Percentiles rank a stretch among this genome's conserved stretches.
Conservation (phyloP, 2,329 filamentous ascomycete species). For the Neopestalotiopsis sp. region DNA sequence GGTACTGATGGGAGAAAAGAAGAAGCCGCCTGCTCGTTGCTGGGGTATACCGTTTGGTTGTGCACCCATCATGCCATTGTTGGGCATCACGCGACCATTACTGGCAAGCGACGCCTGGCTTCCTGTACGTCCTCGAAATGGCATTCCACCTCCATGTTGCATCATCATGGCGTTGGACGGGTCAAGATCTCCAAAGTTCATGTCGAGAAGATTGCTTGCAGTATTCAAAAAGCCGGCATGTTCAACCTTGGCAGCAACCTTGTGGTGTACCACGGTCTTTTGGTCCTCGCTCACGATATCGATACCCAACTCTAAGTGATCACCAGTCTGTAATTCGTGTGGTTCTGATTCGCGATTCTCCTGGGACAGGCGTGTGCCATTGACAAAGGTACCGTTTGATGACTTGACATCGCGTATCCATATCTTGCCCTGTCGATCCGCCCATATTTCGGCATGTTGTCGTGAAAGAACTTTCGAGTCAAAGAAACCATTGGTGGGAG, state of each 20-base stretch:
- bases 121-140: slow-evolving; percentile 72
- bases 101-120: slow-evolving; percentile 68
- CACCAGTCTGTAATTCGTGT: slow-evolving; percentile 87
- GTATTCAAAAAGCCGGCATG: slow-evolving; percentile 84
- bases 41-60: slow-evolving; percentile 67
- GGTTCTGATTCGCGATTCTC: slow-evolving; percentile 97
- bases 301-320: slow-evolving; percentile 93
- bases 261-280: slow-evolving; percentile 97
- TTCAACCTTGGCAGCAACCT: slow-evolving; percentile 95
- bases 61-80: slow-evolving; percentile 51
- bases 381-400: slow-evolving; percentile 98
- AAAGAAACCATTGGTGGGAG: slow-evolving; percentile 90
- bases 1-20: slow-evolving; percentile 87
- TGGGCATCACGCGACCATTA: slow-evolving; percentile 65
- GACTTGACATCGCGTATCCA: slow-evolving; percentile 98
- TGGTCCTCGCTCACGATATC: slow-evolving; percentile 99
- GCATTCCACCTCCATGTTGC: slow-evolving; percentile 70
- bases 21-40: slow-evolving; percentile 72
- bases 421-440: slow-evolving; percentile 80
- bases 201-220: slow-evolving; percentile 78
- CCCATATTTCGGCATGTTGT: slow-evolving; percentile 96
- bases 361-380: slow-evolving; percentile 84
- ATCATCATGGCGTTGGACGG: slow-evolving; percentile 77
- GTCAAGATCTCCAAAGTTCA: slow-evolving; percentile 92
- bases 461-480: slow-evolving; percentile 97